Conservation (phyloP, 306 rosid species). For the Gynostemma pentaphyllum region DNA sequence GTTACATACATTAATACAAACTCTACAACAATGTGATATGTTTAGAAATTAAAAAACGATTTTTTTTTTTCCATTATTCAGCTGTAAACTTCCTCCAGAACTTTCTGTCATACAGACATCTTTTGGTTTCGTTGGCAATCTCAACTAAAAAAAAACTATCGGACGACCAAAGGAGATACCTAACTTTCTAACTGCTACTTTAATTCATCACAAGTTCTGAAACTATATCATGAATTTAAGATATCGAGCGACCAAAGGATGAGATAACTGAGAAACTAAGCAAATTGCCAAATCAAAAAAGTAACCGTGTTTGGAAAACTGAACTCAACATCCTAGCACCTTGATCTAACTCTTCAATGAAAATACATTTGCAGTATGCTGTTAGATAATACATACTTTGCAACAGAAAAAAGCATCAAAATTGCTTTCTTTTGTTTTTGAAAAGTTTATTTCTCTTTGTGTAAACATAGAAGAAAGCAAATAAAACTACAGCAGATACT, state of each 20-base stretch:
- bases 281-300: slow-evolving; percentile 15
- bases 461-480: slow-evolving; percentile 54
- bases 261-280: not conserved
- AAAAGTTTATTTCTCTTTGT: slow-evolving; percentile 52
- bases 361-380: slow-evolving; percentile 33
- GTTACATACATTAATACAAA: no score
- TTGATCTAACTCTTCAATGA: slow-evolving; percentile 34
- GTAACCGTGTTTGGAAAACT: slow-evolving; percentile 19
- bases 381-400: slow-evolving; percentile 38
- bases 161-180: no score
- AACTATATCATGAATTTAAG: not conserved
- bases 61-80: no score
- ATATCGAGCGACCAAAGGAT: not conserved
- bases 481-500: slow-evolving; percentile 29
- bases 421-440: slow-evolving; percentile 86
- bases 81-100: no score
- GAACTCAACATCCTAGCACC: slow-evolving; percentile 20
- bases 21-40: no score
- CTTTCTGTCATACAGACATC: no score
- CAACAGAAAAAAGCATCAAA: slow-evolving; percentile 36
- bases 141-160: no score
- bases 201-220: no score
- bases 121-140: no score
- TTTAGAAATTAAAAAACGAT: no score
- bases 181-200: no score